Evolutionary conservation across 164 flowering plant species (phyloP).

Genomic region (Chimonanthus salicifolius): DNA sequence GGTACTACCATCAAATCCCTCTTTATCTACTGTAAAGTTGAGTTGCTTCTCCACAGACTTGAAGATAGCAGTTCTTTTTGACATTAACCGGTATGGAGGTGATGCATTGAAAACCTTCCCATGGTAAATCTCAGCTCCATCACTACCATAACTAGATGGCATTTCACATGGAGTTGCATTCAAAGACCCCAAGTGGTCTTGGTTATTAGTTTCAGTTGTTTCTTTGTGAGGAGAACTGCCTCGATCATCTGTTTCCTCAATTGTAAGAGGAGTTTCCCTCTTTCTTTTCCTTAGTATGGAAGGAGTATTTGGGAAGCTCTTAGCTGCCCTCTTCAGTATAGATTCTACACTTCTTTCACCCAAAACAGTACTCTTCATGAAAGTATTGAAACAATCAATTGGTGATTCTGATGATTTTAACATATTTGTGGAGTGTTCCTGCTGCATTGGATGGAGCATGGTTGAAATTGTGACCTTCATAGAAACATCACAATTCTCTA

Average conservation of each 20-base stretch:
- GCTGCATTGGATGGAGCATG: slow-evolving; percentile 13
- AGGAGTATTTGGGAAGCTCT: slow-evolving; percentile 76
- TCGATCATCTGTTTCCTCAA: slow-evolving; percentile 8
- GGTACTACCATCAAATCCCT: slow-evolving; percentile 19
- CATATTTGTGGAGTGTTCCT: slow-evolving; percentile 23
- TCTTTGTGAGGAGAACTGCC: slow-evolving; percentile 20
- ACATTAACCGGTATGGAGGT: slow-evolving; percentile 69
- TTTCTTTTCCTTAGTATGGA: slow-evolving; percentile 81
- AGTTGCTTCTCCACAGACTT: slow-evolving; percentile 87
- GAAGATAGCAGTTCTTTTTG: slow-evolving; percentile 55
- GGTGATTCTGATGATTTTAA: slow-evolving; percentile 36
- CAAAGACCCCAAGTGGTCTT: slow-evolving; percentile 20
- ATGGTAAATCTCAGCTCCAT: slow-evolving; percentile 11
- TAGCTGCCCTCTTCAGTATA: slow-evolving; percentile 75
- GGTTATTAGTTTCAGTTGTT: slow-evolving; percentile 12
- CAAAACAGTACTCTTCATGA: slow-evolving; percentile 30
- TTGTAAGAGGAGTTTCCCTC: slow-evolving; percentile 8
- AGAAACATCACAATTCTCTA: slow-evolving; percentile 22
- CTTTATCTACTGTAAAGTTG: slow-evolving; percentile 43
- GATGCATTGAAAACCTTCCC: slow-evolving; percentile 53
- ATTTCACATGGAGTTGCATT: slow-evolving; percentile 21
- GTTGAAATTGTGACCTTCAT: slow-evolving; percentile 16
- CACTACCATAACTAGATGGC: slow-evolving; percentile 20
- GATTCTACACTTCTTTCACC: slow-evolving; percentile 53
- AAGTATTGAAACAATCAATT: slow-evolving; percentile 55